These are phyloP conservation scores for Proliferodiscus dingleyae DNA, from an alignment of 2,329 filamentous ascomycete genomes.

Conservation along the genomic window DNA sequence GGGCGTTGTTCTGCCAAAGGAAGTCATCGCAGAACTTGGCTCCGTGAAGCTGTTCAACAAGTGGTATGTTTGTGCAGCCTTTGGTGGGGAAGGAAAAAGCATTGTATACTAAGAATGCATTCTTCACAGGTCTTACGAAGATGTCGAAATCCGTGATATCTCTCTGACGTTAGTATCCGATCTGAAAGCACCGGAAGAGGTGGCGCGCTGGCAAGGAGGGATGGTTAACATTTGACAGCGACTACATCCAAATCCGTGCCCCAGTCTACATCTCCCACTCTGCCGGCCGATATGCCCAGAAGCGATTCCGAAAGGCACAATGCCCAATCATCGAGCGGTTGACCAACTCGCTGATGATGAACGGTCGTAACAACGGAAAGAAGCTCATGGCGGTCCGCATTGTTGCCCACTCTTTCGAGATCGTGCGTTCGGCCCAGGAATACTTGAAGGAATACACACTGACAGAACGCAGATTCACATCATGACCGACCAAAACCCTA, in stretches of 20 bases:
- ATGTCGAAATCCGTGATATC: conserved; percentile 99
- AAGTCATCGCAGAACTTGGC: conserved; percentile 83
- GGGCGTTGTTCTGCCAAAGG: conserved; percentile 91
- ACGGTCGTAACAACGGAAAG: conserved; percentile 99
- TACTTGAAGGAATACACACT: conserved; percentile 9
- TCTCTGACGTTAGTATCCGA: conserved; percentile 85
- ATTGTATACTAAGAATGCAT: conserved; percentile 6
- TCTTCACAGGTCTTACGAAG: conserved; percentile 97
- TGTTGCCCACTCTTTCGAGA: conserved; percentile 98
- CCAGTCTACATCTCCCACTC: conserved; percentile 99
- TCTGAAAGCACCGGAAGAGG: conserved; percentile 11
- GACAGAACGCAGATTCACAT: conserved; percentile 76
- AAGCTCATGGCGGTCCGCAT: conserved; percentile 99
- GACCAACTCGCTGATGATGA: conserved; percentile 99
- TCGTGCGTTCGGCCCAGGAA: conserved; percentile 61
- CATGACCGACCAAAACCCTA: conserved; percentile 99
- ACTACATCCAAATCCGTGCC: conserved; percentile 99
- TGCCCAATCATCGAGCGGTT: conserved; percentile 99
- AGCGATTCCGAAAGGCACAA: conserved; percentile 99
- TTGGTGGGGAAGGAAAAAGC: conserved; percentile 5
- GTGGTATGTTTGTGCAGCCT: conserved; percentile 46
- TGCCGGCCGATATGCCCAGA: conserved; percentile 95
- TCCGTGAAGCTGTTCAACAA: conserved; percentile 97
- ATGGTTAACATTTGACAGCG: conserved; percentile 54
- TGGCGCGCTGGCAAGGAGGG: conserved; percentile 18